Evolutionary conservation across 306 rosid species (phyloP).

Genomic region (Bauhinia variegata): DNA sequence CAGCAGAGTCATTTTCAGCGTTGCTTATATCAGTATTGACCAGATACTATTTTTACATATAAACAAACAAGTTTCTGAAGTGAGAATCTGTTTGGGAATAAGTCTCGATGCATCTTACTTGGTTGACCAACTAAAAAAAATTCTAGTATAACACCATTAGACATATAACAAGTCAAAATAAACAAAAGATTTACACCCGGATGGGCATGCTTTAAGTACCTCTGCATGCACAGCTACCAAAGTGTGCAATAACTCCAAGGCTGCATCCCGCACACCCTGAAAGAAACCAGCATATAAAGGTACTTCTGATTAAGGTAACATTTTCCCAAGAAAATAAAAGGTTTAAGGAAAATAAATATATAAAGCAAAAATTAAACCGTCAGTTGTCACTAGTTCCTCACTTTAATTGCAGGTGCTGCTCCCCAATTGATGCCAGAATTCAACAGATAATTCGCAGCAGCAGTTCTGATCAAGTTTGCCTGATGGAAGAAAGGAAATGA

Average conservation of each 20-base stretch:
- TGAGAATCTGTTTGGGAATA: slow-evolving; percentile 11
- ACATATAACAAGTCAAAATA: too few species aligned
- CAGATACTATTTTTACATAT: slow-evolving; percentile 15
- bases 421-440: slow-evolving; percentile 97
- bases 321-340: slow-evolving; percentile 11
- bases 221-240: slow-evolving; percentile 97
- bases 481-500: slow-evolving; percentile 44
- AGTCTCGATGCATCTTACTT: slow-evolving; percentile 1
- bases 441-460: slow-evolving; percentile 84
- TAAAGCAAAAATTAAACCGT: background rate
- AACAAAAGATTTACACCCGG: too few species aligned
- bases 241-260: slow-evolving; percentile 92
- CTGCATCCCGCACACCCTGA: slow-evolving; percentile 97
- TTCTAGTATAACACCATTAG: background rate
- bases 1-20: slow-evolving; percentile 30
- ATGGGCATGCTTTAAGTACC: slow-evolving; percentile 52
- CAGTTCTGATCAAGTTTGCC: slow-evolving; percentile 91
- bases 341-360: slow-evolving; percentile 18
- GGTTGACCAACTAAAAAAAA: slow-evolving; percentile 13
- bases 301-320: slow-evolving; percentile 27
- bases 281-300: slow-evolving; percentile 34
- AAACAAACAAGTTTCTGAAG: slow-evolving; percentile 1
- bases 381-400: slow-evolving; percentile 45
- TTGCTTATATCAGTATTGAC: background rate
- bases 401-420: slow-evolving; percentile 93